Base-by-base conservation (phyloP, 768 basidiomycete genomes). In the Clitopilus hobsonii region DNA sequence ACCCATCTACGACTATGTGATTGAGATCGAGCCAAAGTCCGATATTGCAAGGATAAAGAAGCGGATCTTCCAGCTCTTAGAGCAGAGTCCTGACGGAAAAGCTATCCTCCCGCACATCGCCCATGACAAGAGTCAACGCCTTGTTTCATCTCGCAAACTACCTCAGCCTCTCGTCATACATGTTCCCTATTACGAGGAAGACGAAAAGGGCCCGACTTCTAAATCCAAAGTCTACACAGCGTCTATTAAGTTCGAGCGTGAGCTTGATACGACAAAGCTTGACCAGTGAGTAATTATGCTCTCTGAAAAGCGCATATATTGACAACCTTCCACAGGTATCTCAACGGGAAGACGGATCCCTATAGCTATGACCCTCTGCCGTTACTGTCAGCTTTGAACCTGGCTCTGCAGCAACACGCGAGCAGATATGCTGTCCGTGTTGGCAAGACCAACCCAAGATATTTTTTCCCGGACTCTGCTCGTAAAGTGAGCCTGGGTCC, bases 61-160 rank as follows among this genome's bases (percentile, higher is more conserved):
- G 7, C 79, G 85, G 1, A 71, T 88, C 27, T 80, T 87, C 57
- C 64, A 81, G 36, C 67, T 86, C 13, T 65, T 88, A 50, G 84
- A 86, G 58, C 58, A 63, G 20, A 68, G 63, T 47, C 66, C 74
- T 1, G 55, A 59, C 0, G 76, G 71, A 41, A 49, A 57, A 27
- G 74, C 71, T 0, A 71, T 74, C 61, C 58, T 71, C 6, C 60
- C 69, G 0, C 69, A 79, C 56, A 73, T 83, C 30, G 86, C 85
- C 0, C 81, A 83, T 56, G 82, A 84, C 59, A 63, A 69, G 18
- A 78, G 72, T 38, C 69, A 73, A 57, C 69, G 77, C 36, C 61
- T 84, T 8, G 73, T 83, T 16, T 74, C 81, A 20, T 72, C 78
- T 0, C 68, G 61, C 54, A 60, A 63, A 49, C 66, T 84, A 16